phyloP scores from a whole-genome alignment of 2,329 filamentous ascomycete species.

The Fusarium austroafricanum region DNA sequence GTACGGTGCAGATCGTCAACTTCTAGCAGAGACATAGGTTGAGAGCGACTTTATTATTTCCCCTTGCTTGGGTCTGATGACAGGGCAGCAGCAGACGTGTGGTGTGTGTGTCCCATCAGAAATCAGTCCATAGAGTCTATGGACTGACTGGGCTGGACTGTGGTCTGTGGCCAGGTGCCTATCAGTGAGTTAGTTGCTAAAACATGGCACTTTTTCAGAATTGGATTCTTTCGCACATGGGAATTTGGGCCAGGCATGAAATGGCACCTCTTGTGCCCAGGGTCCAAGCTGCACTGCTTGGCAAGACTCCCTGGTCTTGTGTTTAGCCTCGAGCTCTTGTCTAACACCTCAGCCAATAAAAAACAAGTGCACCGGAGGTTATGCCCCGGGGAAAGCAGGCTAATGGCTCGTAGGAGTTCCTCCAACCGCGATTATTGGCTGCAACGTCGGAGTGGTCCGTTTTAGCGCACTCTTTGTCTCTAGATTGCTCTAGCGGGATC shows the following conservation, averaged over 20 bases:
- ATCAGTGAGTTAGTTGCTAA: constrained; percentile 4
- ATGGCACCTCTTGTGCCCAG: constrained; percentile 23
- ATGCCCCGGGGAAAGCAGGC: constrained; percentile 25
- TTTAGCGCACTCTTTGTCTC: constrained; percentile 11
- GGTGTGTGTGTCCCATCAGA: constrained; percentile 1
- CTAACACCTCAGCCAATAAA: not conserved
- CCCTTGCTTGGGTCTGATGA: constrained; percentile 28
- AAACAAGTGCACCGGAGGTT: constrained; percentile 15
- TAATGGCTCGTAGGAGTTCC: not conserved
- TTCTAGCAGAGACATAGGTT: constrained; percentile 2
- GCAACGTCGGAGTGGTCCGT: not conserved
- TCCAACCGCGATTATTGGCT: constrained; percentile 10
- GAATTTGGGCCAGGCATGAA: constrained; percentile 23
- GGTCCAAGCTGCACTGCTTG: constrained; percentile 8
- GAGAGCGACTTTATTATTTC: constrained; percentile 19
- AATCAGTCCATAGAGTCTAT: not conserved
- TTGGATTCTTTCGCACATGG: constrained; percentile 33
- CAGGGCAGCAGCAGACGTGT: constrained; percentile 12
- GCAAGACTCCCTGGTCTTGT: constrained; percentile 19
- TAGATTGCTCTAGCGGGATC: constrained; percentile 14
- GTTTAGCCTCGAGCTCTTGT: constrained; percentile 2
- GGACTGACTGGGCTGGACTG: not conserved
- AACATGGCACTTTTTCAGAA: constrained; percentile 41
- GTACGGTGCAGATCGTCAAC: constrained; percentile 2
- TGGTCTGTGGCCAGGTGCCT: not conserved